Base-by-base conservation (phyloP, 768 basidiomycete species). In the Suillus spraguei region DNA sequence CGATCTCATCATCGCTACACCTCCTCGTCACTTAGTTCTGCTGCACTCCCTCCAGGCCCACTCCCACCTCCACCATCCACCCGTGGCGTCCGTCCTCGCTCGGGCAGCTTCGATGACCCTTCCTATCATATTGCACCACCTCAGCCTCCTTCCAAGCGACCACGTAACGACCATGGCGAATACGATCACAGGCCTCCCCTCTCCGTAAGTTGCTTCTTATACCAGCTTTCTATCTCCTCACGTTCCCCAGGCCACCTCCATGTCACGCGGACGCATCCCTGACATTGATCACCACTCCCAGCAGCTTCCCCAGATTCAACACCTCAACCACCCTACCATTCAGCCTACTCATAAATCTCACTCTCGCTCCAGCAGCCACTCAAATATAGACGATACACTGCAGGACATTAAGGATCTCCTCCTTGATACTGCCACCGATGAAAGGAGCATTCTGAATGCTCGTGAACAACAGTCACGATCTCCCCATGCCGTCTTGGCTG, bases 111-210 rank as follows among this genome's bases (percentile, higher is more conserved):
- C 33, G 83, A 82, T 58, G 77, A 77, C 20, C 62, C 76, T 10
- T 62, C 69, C 1, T 67, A 69, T 32, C 72, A 73, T 33, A 65
- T 70, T 10, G 70, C 72, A 22, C 70, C 77, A 13, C 77, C 71
- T 0, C 80, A 81, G 36, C 85, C 84, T 0, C 86, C 87, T 7
- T 47, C 74, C 36, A 88, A 88, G 71, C 80, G 82, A 38, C 64
- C 76, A 0, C 77, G 84, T 39, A 70, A 68, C 44, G 82, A 79
- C 14, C 78, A 76, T 62, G 72, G 69, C 35, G 77, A 78, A 49
- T 72, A 76, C 49, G 71, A 75, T 56, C 66, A 69, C 59, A 64
- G 65, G 53, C 49, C 56, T 0, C 63, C 55, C 39, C 56, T 42
- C 56, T 55, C 54, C 10, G 61, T 64, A 49, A 47, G 63, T 56